Base-by-base conservation (phyloP, 2,329 filamentous ascomycete species). In the Diaporthe velutina region DNA sequence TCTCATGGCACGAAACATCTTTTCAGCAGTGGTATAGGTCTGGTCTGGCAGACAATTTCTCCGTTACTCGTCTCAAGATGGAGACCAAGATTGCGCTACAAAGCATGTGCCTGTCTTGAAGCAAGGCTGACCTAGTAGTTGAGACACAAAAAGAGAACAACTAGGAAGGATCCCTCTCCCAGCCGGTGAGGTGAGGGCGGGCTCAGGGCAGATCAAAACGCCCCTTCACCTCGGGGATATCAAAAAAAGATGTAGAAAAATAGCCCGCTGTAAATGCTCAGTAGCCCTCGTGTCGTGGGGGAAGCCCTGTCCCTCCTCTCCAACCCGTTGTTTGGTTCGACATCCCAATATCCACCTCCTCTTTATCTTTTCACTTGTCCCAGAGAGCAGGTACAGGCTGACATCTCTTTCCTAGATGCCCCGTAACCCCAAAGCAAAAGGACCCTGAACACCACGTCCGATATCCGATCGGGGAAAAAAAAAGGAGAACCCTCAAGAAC, bases 251-350 rank as follows among this genome's bases (percentile, higher is more conserved):
- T 40, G 17, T 9, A 25, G 25, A 60, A 71, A 64, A 42, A 71
- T 30, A 70, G 64, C 58, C 61, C 72, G 72, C 72, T 73, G 72
- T 70, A 70, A 70, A 73, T 73, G 61, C 72, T 48, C 71, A 73
- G 72, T 50, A 60, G 52, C 52, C 61, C 61, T 55, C 60, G 38
- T 35, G 40, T 42, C 19, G 28, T 70, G n/a, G 45, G n/a, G 64
- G 64, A 52, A 70, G 33, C 42, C 61, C 64, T 61, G 61, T 42
- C 22, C 61, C 38, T 54, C 61, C 52, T 40, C 50, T 25, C 35
- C 38, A 28, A 28, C 57, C n/a, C 52, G n/a, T 19, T 30, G n/a
- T 61, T 61, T 61, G 64, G 38, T 64, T 52, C 25, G 61, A 52
- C 57, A 52, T 55, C 67, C n/a, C 42, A n/a, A 54, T 45, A 12